phyloP scores from a whole-genome alignment of 2,329 filamentous ascomycete genomes.

The Ophiocordyceps sinensis region DNA sequence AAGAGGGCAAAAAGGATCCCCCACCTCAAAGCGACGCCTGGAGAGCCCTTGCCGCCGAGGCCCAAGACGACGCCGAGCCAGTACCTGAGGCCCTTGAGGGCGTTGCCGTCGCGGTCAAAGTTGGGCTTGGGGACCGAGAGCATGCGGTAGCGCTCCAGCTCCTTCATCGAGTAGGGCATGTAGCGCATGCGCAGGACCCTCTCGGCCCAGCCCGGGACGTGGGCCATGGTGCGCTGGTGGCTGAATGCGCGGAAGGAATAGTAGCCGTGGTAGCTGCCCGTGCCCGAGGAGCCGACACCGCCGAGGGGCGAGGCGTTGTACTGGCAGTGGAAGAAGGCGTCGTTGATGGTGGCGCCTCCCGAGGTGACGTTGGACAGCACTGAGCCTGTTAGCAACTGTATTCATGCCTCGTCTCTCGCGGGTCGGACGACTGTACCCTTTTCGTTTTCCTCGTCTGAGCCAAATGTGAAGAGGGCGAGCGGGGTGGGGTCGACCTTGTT shows the following conservation, averaged over 20 bases:
- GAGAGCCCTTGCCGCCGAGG: constrained; percentile 33
- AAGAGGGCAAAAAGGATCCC: constrained; percentile 24
- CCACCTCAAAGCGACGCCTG: constrained; percentile 39
- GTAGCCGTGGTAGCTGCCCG: constrained; percentile 32
- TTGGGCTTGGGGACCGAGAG: constrained; percentile 34
- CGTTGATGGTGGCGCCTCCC: constrained; percentile 37
- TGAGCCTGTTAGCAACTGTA: constrained; percentile 14
- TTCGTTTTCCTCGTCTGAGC: constrained; percentile 61
- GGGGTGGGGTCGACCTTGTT: constrained; percentile 74
- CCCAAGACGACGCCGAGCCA: constrained; percentile 36
- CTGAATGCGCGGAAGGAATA: constrained; percentile 30
- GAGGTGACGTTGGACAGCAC: constrained; percentile 25
- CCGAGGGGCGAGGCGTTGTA: constrained; percentile 30
- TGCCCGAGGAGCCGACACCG: constrained; percentile 33
- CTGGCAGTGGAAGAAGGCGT: constrained; percentile 27
- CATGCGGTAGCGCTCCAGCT: constrained; percentile 29
- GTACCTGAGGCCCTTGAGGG: constrained; percentile 35
- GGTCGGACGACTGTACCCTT: constrained; percentile 36
- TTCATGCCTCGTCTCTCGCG: neutral
- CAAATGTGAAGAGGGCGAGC: constrained; percentile 73
- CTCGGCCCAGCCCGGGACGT: constrained; percentile 23
- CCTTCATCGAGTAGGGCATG: constrained; percentile 39
- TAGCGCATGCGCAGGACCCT: constrained; percentile 51
- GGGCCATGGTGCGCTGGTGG: constrained; percentile 22
- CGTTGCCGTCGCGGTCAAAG: constrained; percentile 46